phyloP scores from a whole-genome alignment of 345 rosid genomes.

The Stellera chamaejasme region DNA sequence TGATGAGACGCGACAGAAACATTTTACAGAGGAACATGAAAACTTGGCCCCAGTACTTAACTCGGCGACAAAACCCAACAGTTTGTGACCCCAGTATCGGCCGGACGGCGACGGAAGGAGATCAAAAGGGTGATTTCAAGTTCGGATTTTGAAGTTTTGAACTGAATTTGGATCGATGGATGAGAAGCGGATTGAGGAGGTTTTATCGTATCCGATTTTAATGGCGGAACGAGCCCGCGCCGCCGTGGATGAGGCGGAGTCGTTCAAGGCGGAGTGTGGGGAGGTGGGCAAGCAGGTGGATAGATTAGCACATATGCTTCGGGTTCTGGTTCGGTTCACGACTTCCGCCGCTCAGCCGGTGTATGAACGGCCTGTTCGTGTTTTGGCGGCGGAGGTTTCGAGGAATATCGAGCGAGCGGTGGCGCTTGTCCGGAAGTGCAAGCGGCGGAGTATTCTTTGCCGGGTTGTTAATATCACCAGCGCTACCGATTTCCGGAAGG shows the following conservation, averaged over 20 bases:
- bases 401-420: constrained; percentile 55
- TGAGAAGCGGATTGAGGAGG: constrained; percentile 52
- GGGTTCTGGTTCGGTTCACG: constrained; percentile 43
- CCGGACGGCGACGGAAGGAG: too few species aligned
- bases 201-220: constrained; percentile 34
- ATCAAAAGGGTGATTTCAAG: too few species aligned
- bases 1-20: too few species aligned
- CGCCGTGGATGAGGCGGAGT: constrained; percentile 55
- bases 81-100: too few species aligned
- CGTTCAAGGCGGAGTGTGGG: constrained; percentile 47
- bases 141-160: neutral
- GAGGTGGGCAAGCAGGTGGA: constrained; percentile 53
- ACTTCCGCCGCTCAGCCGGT: constrained; percentile 29
- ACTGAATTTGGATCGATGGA: constrained; percentile 19
- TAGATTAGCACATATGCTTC: constrained; percentile 57
- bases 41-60: too few species aligned
- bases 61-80: too few species aligned
- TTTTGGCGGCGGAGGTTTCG: constrained; percentile 50
- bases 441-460: constrained; percentile 51
- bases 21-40: too few species aligned
- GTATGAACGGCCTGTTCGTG: constrained; percentile 80
- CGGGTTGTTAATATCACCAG: constrained; percentile 56
- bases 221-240: constrained; percentile 53
- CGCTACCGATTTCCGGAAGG: constrained; percentile 72
- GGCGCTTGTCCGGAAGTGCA: constrained; percentile 60